Evolutionary conservation across 1,284 basidiomycete genomes (phyloP), one percentile per base, ranked within the genome.

Genomic region (Chiua sp.): DNA sequence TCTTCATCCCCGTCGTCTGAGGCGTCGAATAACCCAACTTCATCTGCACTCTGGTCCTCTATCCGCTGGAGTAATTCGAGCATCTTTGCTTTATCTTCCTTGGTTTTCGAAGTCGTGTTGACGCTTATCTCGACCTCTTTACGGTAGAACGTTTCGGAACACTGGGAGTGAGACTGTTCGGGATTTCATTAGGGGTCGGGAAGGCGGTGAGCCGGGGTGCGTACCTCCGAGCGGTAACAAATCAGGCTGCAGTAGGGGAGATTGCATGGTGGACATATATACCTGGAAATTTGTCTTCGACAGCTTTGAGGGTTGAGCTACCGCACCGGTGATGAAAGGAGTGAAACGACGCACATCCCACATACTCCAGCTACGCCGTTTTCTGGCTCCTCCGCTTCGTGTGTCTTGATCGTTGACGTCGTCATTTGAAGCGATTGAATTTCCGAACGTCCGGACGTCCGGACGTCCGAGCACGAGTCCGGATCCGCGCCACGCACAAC

Each of bases 261-360:
- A 68, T 94, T 94, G 77, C 93, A 94, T 22, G 79, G 79, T 32
- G 93, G 89, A 65, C 92, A 94, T 1, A 86, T 88, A 72, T 94
- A 94, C 68, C 86, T 87, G 12, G 89, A 84, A 65, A 91, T 82
- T 69, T 92, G 90, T 68, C 87, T 81, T 46, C 80, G 80, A 77
- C 92, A 94, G 71, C 92, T 94, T 63, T 57, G 52, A 61, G 51
- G 54, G 51, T 59, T 59, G 26, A 61, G 55, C 46, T 58, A 52
- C 47, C 47, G 12, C 44, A 47, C 47, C 28, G 33, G 30, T 48
- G 51, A 49, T 44, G 32, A 59, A 49, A 50, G 39, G 18, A 32
- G 44, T 7, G 20, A 39, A 39, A 18, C 5, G 59, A 75, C 74
- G 47, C 57, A 75, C 80, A 81, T 77, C 55, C 75, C 72, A 59